Percentiles rank a stretch among this genome's conserved stretches.
Conservation (phyloP, 495 filamentous ascomycete species). For the Astrothelium subdiscretum region DNA sequence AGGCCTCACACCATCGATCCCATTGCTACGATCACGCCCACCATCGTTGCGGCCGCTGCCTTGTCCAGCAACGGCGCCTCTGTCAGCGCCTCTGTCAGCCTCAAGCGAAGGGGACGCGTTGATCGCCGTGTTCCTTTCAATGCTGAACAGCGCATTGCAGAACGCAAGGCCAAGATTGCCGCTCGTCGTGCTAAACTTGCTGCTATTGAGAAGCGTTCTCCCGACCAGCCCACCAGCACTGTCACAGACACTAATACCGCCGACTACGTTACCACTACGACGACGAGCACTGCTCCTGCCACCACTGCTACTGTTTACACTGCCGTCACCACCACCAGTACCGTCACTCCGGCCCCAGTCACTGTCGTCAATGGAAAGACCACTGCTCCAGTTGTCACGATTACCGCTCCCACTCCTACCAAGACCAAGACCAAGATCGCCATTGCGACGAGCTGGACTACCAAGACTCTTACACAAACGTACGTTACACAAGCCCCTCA, state of each 20-base stretch:
- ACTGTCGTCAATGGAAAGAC: constrained; percentile 7
- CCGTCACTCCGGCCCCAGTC: constrained; percentile 5
- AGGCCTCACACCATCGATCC: constrained; percentile 14
- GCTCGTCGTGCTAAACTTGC: constrained; percentile 8
- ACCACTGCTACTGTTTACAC: constrained; percentile 17
- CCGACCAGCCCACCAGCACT: constrained; percentile 20
- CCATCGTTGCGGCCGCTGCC: constrained; percentile 10
- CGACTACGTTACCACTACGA: constrained; percentile 5
- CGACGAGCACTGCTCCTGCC: constrained; percentile 18
- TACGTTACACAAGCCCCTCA: constrained; percentile 7
- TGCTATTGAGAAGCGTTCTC: constrained; percentile 19
- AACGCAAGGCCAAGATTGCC: constrained; percentile 8
- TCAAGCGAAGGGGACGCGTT: not conserved
- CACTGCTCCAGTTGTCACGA: constrained; percentile 12
- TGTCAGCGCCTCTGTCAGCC: not conserved
- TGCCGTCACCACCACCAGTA: not conserved
- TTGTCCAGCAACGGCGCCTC: not conserved
- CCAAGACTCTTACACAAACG: constrained; percentile 10
- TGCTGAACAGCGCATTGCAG: constrained; percentile 8
- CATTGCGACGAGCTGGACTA: constrained; percentile 13
- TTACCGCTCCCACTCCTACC: constrained; percentile 21
- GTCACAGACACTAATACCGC: constrained; percentile 12
- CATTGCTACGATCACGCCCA: constrained; percentile 14
- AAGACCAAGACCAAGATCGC: constrained; percentile 12
- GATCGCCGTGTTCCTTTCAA: not conserved